Conservation (phyloP, 1,139 yeast species). For the Suhomyces choctaworum region DNA sequence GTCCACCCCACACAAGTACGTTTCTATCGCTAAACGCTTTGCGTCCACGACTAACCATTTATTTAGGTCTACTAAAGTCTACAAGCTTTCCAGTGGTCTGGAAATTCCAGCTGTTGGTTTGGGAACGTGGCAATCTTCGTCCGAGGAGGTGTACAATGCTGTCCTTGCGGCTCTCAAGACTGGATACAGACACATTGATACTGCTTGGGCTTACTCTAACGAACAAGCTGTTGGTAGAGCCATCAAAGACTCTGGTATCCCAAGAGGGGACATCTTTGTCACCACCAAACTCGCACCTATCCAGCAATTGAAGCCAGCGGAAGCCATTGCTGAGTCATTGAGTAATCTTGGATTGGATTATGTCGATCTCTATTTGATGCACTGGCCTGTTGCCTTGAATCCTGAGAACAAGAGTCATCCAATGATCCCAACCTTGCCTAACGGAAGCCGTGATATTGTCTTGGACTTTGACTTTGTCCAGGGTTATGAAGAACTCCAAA, state of each 20-base stretch:
- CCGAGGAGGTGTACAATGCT: constrained; percentile 58
- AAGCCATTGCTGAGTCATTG: constrained; percentile 62
- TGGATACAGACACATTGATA: constrained; percentile 79
- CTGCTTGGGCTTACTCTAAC: constrained; percentile 68
- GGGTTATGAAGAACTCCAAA: constrained; percentile 18
- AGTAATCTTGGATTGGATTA: constrained; percentile 71
- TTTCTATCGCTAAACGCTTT: no score
- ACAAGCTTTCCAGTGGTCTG: constrained; percentile 23
- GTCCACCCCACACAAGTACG: no score
- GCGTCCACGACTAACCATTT: neutral
- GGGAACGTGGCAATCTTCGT: constrained; percentile 55
- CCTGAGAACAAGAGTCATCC: constrained; percentile 18
- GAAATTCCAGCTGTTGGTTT: constrained; percentile 58
- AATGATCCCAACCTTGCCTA: constrained; percentile 25
- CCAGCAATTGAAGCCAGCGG: constrained; percentile 59
- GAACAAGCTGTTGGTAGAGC: constrained; percentile 68
- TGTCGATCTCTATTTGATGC: constrained; percentile 79
- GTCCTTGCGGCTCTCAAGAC: constrained; percentile 39
- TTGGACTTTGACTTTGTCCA: constrained; percentile 17
- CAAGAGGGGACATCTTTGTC: constrained; percentile 69
- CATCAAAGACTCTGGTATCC: constrained; percentile 63
- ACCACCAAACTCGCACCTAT: constrained; percentile 81
- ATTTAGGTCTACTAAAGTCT: constrained; percentile 7
- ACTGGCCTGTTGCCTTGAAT: constrained; percentile 70
- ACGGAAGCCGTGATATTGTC: constrained; percentile 12